These are phyloP conservation scores for Teratosphaeria gauchensis DNA, from an alignment of 2,329 filamentous ascomycete species.

Conservation along the genomic window DNA sequence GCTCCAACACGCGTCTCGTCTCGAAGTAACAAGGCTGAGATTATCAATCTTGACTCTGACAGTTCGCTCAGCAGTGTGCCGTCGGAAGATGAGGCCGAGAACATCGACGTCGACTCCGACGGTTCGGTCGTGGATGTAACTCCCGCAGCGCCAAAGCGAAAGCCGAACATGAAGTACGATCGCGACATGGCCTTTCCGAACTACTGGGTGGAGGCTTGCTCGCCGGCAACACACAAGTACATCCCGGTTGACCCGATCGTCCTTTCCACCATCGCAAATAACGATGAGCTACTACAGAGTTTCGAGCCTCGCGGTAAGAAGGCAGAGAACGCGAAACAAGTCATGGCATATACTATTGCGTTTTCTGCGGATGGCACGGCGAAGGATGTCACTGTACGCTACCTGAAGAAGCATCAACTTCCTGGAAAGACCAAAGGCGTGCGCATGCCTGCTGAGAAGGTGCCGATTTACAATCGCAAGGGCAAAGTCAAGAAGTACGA, in stretches of 20 bases:
- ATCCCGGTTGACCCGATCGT: constrained; percentile 70
- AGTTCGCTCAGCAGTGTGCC: constrained; percentile 33
- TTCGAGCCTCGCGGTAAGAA: constrained; percentile 77
- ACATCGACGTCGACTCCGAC: constrained; percentile 45
- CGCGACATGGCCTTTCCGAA: constrained; percentile 71
- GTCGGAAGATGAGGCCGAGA: constrained; percentile 31
- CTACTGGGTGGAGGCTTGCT: constrained; percentile 89
- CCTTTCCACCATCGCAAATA: constrained; percentile 59
- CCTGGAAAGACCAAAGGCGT: constrained; percentile 86
- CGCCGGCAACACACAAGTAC: constrained; percentile 68
- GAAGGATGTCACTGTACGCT: constrained; percentile 89
- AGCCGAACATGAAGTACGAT: constrained; percentile 49
- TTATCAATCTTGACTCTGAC: constrained; percentile 42
- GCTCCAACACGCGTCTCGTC: constrained; percentile 10
- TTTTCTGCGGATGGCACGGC: constrained; percentile 77
- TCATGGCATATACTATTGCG: constrained; percentile 81
- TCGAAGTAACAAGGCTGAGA: constrained; percentile 24
- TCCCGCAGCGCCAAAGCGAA: constrained; percentile 34
- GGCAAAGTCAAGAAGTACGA: constrained; percentile 71
- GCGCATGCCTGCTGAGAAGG: constrained; percentile 67
- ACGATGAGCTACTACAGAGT: constrained; percentile 58
- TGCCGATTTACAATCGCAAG: constrained; percentile 65
- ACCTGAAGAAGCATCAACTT: constrained; percentile 69
- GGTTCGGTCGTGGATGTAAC: constrained; percentile 51
- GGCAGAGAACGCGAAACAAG: constrained; percentile 77